Percentiles rank a stretch among this genome's conserved stretches.
Conservation (phyloP, 2,329 filamentous ascomycete species). For the Septoria linicola region DNA sequence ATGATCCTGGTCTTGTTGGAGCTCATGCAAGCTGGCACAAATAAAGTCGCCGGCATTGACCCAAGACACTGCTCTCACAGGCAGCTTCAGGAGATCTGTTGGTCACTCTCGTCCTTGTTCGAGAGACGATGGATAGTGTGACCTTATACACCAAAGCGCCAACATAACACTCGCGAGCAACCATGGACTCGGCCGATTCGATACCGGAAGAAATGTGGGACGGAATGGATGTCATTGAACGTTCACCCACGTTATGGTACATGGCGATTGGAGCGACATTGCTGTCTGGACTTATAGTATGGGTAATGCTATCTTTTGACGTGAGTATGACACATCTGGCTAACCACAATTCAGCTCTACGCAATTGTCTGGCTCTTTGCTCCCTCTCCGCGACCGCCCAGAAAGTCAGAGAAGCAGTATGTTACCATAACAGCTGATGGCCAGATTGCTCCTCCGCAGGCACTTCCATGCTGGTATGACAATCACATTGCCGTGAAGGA, state of each 20-base stretch:
- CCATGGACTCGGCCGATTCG: conserved; percentile 36
- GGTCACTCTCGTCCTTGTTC: no score
- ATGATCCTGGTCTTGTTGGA: no score
- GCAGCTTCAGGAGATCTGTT: no score
- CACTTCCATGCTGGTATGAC: conserved; percentile 85
- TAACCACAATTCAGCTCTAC: conserved; percentile 6
- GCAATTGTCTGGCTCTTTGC: conserved; percentile 58
- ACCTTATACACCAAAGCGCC: no score
- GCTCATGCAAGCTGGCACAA: not conserved
- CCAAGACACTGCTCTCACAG: no score
- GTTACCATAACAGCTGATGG: conserved; percentile 69
- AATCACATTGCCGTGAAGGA: conserved; percentile 62
- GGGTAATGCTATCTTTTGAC: not conserved
- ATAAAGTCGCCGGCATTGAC: conserved; percentile 5
- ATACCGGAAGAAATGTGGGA: conserved; percentile 35
- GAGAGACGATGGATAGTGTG: no score
- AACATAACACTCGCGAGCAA: no score
- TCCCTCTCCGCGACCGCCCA: conserved; percentile 72
- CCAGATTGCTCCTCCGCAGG: conserved; percentile 53
- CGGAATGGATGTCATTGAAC: conserved; percentile 27
- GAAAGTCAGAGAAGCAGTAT: conserved; percentile 81
- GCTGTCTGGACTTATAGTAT: conserved; percentile 8
- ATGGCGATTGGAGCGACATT: conserved; percentile 26
- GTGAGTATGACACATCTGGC: not conserved
- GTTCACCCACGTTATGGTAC: conserved; percentile 30